Evolutionary conservation across 1,284 basidiomycete genomes (phyloP), one percentile per base, ranked within the genome.

Genomic region (Malassezia obtusa): DNA sequence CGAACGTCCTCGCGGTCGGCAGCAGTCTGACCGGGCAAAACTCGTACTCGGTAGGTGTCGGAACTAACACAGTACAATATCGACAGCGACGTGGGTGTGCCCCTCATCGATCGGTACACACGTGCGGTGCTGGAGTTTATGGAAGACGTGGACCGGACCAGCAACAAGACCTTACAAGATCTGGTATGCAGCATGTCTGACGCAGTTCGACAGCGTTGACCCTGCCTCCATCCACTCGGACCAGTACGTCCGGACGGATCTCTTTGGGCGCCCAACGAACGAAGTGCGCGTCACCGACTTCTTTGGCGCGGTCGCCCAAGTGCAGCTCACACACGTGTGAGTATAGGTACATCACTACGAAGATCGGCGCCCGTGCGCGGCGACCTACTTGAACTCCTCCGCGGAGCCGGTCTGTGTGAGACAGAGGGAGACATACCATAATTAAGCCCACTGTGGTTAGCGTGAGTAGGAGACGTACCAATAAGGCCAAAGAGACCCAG

Each of bases 101-200:
- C 91, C 0, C 87, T 98, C 48, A 95, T 96, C 57, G 94, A 98
- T 70, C 82, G 85, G 15, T 99, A 84, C 74, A 98, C 92, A 0
- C 91, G 96, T 75, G 86, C 87, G 67, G 80, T 92, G 24, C 80
- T 98, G 10, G 81, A 89, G 61, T 92, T 83, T 73, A 84, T 99
- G 80, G 92, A 96, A 75, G 80, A 81, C 8, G 84, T 94, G 64
- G 87, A 90, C 75, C 95, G 94, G 76, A 90, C 89, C 0, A 86
- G 83, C 38, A 81, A 83, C 36, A 78, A 79, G 3, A 86, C 87
- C 4, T 80, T 96, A 77, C 80, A 85, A 57, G 87, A 95, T 63
- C 80, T 98, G 10, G 57, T 59, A 28, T 17, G 57, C 45, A 15
- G 11, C 2, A 1, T 3, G 11, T 14, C 31, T n/a, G 7, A 24